Conservation (phyloP, 1,284 basidiomycete genomes). For the Trichosporon ovoides region DNA sequence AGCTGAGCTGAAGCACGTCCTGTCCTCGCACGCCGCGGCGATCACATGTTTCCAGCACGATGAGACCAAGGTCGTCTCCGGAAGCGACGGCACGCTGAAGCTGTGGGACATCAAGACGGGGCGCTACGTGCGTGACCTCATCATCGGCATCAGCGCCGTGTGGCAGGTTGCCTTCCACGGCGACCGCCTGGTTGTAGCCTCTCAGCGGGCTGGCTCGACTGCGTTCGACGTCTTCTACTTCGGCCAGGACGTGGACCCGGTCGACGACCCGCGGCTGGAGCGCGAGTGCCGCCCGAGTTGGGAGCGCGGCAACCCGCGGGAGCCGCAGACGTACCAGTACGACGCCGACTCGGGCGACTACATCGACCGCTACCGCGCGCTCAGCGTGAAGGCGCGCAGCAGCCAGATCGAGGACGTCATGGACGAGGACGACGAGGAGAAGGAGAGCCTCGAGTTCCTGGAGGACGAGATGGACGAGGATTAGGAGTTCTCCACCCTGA, state of each 20-base stretch:
- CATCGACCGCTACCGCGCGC: neutral
- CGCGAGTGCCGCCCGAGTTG: constrained; percentile 30
- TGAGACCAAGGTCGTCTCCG: constrained; percentile 88
- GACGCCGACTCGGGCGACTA: constrained; percentile 14
- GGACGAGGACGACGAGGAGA: constrained; percentile 1
- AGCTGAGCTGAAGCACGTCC: constrained; percentile 68
- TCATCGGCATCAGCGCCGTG: constrained; percentile 82
- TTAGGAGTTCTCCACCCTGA: neutral
- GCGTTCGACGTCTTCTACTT: constrained; percentile 49
- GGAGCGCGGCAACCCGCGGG: constrained; percentile 33
- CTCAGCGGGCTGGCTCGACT: constrained; percentile 70
- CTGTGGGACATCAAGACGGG: constrained; percentile 92
- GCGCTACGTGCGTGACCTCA: constrained; percentile 71
- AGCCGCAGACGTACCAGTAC: constrained; percentile 35
- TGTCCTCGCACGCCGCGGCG: constrained; percentile 83
- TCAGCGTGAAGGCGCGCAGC: neutral
- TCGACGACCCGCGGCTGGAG: constrained; percentile 42
- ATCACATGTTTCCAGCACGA: constrained; percentile 98
- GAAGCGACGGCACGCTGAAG: constrained; percentile 90
- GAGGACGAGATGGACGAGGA: constrained; percentile 4
- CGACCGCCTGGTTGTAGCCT: constrained; percentile 84
- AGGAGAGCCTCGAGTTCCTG: neutral
- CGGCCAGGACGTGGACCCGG: constrained; percentile 19
- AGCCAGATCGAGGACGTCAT: neutral
- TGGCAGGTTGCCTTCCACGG: constrained; percentile 95